Evolutionary conservation across 768 basidiomycete species (phyloP).

Genomic region (Inosperma sp.): DNA sequence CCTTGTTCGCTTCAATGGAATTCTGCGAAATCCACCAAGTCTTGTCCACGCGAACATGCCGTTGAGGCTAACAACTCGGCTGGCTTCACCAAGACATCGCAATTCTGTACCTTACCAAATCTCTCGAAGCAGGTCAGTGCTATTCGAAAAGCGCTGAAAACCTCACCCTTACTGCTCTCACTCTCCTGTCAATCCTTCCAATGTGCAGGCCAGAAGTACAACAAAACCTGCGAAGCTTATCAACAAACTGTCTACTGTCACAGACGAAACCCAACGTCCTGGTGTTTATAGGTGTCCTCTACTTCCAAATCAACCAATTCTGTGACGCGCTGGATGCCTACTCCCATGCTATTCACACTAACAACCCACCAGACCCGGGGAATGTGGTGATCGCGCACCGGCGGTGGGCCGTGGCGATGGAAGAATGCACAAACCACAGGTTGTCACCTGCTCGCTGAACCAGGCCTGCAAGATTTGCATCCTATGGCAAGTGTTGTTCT

Average conservation of each 20-base stretch:
- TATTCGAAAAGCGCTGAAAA: too few species aligned
- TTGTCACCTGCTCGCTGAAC: slow-evolving; percentile 75
- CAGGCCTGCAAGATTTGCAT: slow-evolving; percentile 92
- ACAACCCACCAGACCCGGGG: slow-evolving; percentile 86
- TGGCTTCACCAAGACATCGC: slow-evolving; percentile 96
- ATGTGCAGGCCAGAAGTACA: slow-evolving; percentile 96
- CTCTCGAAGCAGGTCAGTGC: slow-evolving; percentile 86
- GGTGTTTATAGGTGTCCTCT: slow-evolving; percentile 99
- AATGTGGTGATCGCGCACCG: slow-evolving; percentile 82
- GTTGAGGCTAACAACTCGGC: slow-evolving; percentile 90
- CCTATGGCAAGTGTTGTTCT: slow-evolving; percentile 81
- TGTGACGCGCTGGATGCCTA: slow-evolving; percentile 98
- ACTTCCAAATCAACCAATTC: slow-evolving; percentile 99
- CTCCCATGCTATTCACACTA: slow-evolving; percentile 96
- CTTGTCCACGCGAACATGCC: slow-evolving; percentile 97
- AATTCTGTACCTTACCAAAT: slow-evolving; percentile 90
- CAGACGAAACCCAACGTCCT: slow-evolving; percentile 97
- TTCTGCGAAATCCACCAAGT: slow-evolving; percentile 90
- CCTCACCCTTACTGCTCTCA: too few species aligned
- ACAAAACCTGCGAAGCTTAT: slow-evolving; percentile 99
- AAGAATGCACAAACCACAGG: slow-evolving; percentile 77
- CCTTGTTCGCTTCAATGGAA: slow-evolving; percentile 91
- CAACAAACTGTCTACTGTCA: slow-evolving; percentile 99
- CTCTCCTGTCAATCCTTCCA: slow-evolving; percentile 77
- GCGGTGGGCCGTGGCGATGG: slow-evolving; percentile 65